Conservation (phyloP, 371 early-diverging fungal species). For the Actinomortierella wolfii region DNA sequence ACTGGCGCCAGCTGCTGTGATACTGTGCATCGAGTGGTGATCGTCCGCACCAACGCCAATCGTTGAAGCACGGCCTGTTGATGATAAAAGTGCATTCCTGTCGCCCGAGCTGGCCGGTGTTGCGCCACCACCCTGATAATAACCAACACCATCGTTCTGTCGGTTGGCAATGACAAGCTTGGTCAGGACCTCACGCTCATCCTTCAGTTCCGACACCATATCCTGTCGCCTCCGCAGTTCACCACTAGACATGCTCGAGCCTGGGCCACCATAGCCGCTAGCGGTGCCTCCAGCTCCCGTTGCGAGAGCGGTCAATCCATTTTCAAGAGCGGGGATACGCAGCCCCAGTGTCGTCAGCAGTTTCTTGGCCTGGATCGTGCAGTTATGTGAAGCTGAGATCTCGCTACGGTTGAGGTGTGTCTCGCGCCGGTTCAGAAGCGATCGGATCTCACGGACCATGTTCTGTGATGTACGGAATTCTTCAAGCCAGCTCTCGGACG, state of each 20-base stretch:
- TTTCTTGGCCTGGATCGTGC: constrained; percentile 77
- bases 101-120: constrained; percentile 46
- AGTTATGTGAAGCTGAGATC: constrained; percentile 73
- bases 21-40: too few relatives aligned
- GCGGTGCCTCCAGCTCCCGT: constrained; percentile 46
- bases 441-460: constrained; percentile 70
- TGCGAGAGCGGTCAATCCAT: constrained; percentile 57
- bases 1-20: too few relatives aligned
- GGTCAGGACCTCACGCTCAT: constrained; percentile 69
- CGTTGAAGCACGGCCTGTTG: background rate
- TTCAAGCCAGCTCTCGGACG: constrained; percentile 85
- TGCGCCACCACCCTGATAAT: constrained; percentile 46
- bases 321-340: constrained; percentile 60
- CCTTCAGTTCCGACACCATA: constrained; percentile 70
- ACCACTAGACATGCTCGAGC: constrained; percentile 61
- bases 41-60: constrained; percentile 1
- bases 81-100: constrained; percentile 33
- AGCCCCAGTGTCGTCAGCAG: constrained; percentile 54
- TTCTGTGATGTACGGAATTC: constrained; percentile 70
- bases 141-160: constrained; percentile 51
- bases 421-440: constrained; percentile 69
- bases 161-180: constrained; percentile 54
- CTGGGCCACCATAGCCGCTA: constrained; percentile 40
- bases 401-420: constrained; percentile 74
- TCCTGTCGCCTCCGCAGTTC: constrained; percentile 80